Conservation (phyloP, 2,329 filamentous ascomycete genomes). For the Alternaria novae-zelandiae region DNA sequence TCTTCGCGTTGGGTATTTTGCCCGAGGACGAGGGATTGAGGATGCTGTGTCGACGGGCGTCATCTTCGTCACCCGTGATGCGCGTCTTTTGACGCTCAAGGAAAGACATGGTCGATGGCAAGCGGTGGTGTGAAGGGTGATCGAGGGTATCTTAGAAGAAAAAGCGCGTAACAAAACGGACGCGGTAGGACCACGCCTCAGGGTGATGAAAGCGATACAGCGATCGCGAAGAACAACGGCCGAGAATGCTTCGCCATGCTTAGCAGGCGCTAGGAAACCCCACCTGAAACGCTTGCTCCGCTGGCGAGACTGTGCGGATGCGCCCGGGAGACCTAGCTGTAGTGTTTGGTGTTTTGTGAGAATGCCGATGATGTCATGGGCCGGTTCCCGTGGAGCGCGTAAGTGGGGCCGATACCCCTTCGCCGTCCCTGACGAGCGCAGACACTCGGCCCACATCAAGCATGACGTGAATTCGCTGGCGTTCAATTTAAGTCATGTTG, state of each 20-base stretch:
- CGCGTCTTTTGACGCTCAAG: constrained; percentile 37
- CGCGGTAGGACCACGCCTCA: background rate
- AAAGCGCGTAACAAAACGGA: constrained; percentile 1
- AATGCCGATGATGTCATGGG: constrained; percentile 14
- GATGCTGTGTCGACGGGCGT: constrained; percentile 25
- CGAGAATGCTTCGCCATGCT: constrained; percentile 17
- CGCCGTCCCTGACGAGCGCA: background rate
- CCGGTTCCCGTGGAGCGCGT: background rate
- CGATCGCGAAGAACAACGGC: background rate
- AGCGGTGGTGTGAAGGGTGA: background rate
- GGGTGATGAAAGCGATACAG: background rate
- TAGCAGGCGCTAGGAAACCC: constrained; percentile 2
- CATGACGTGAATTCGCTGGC: background rate
- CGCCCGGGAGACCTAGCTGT: constrained; percentile 1
- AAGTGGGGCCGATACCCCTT: background rate
- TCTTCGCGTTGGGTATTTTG: constrained; percentile 52
- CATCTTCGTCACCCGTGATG: constrained; percentile 31
- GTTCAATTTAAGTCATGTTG: background rate
- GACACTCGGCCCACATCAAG: background rate
- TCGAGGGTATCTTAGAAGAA: constrained; percentile 2
- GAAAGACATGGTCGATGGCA: constrained; percentile 28
- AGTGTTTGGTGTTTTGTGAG: constrained; percentile 6
- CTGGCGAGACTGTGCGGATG: constrained; percentile 4
- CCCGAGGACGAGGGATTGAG: constrained; percentile 25
- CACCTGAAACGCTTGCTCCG: background rate